Conservation (phyloP, 306 rosid genomes). For the Malus fusca region DNA sequence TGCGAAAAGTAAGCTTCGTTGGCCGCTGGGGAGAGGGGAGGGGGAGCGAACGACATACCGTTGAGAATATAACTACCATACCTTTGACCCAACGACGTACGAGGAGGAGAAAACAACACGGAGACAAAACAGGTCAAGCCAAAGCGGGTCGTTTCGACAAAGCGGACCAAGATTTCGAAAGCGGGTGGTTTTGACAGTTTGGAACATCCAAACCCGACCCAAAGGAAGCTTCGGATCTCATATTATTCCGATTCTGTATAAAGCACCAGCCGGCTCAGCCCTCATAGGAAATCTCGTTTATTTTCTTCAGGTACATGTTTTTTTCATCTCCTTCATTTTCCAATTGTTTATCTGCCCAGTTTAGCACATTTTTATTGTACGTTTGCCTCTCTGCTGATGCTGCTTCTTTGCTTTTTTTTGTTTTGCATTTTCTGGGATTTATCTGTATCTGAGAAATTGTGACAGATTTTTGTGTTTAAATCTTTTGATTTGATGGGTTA, state of each 20-base stretch:
- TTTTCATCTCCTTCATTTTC: neutral
- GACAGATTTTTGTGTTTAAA: neutral
- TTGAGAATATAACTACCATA: neutral
- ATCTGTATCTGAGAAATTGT: neutral
- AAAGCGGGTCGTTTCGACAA: no score
- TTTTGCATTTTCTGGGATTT: neutral
- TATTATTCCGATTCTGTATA: neutral
- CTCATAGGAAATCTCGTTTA: neutral
- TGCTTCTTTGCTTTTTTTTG: neutral
- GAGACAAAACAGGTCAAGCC: no score
- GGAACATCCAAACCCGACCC: neutral
- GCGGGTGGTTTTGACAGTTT: neutral
- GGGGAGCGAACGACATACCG: no score
- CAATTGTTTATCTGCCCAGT: neutral
- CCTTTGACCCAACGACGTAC: neutral
- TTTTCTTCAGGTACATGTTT: neutral
- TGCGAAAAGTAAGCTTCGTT: no score
- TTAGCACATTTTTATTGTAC: neutral
- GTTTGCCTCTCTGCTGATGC: neutral
- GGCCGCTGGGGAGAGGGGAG: no score
- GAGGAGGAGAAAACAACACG: neutral
- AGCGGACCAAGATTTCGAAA: neutral
- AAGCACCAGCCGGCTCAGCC: neutral
- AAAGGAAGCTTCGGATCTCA: neutral
- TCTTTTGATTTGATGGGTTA: neutral